These are phyloP conservation scores for Geotrichum cucujoidarum DNA, from an alignment of 1,139 yeast species.

Conservation along the genomic window DNA sequence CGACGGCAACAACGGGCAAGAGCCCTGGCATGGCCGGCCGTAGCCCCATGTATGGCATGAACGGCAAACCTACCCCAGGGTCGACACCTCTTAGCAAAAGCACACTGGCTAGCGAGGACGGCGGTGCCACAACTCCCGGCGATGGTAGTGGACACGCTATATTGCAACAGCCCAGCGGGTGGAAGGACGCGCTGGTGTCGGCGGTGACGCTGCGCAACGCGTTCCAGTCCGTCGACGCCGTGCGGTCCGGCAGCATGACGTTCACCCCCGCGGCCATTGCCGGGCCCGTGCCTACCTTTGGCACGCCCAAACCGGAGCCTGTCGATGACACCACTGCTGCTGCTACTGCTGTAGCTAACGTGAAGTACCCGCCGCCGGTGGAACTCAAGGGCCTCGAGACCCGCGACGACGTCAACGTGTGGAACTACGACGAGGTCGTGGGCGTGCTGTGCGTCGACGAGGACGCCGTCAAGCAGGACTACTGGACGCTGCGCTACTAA, in stretches of 20 bases:
- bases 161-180: no score
- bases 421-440: constrained; percentile 30
- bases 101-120: background rate
- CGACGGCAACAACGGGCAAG: background rate
- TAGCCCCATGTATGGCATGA: no score
- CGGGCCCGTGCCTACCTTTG: no score
- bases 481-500: constrained; percentile 26
- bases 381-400: constrained; percentile 14
- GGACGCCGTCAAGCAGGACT: constrained; percentile 25
- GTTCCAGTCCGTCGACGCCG: constrained; percentile 29
- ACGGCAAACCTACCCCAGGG: background rate
- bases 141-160: no score
- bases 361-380: constrained; percentile 17
- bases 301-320: no score
- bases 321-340: constrained; percentile 18
- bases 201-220: constrained; percentile 30
- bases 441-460: constrained; percentile 27
- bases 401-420: constrained; percentile 21
- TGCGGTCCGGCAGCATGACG: constrained; percentile 25
- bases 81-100: background rate
- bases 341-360: constrained; percentile 23
- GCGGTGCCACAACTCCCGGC: background rate
- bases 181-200: constrained; percentile 27
- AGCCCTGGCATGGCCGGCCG: no score
- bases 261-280: constrained; percentile 23